These are phyloP conservation scores for Fusarium multiceps DNA, from an alignment of 2,329 filamentous ascomycete species.

Conservation along the genomic window DNA sequence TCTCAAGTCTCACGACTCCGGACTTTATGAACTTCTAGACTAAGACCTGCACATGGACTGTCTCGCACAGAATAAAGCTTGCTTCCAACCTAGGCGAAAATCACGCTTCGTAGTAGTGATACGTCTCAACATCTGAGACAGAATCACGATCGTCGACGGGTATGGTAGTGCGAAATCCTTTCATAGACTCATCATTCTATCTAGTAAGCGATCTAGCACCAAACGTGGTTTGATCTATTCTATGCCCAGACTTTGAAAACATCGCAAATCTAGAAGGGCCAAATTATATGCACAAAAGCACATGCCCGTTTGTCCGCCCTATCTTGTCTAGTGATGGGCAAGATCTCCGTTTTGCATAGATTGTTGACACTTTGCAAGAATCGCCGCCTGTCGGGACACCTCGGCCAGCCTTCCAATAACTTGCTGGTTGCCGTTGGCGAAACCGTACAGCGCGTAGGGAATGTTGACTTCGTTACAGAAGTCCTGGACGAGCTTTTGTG, in stretches of 20 bases:
- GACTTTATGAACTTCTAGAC: conserved; percentile 22
- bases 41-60: conserved; percentile 7
- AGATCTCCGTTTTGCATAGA: conserved; percentile 52
- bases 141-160: conserved; percentile 15
- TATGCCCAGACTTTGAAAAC: background rate
- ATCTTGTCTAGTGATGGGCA: conserved; percentile 29
- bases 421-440: conserved; percentile 83
- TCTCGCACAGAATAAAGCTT: conserved; percentile 8
- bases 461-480: conserved; percentile 87
- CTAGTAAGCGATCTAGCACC: conserved; percentile 1
- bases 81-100: conserved; percentile 12
- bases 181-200: conserved; percentile 24
- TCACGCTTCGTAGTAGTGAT: conserved; percentile 4
- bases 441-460: conserved; percentile 87
- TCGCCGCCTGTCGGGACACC: conserved; percentile 81
- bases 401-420: conserved; percentile 82
- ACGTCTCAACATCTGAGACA: conserved; percentile 1
- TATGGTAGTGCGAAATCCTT: background rate
- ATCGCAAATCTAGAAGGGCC: background rate
- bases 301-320: background rate
- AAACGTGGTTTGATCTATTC: background rate
- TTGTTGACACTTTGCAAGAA: conserved; percentile 79
- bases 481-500: conserved; percentile 80
- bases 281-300: conserved; percentile 27
- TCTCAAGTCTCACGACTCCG: conserved; percentile 23